phyloP scores from a whole-genome alignment of 1,284 basidiomycete genomes.

The Amanita bisporigera region DNA sequence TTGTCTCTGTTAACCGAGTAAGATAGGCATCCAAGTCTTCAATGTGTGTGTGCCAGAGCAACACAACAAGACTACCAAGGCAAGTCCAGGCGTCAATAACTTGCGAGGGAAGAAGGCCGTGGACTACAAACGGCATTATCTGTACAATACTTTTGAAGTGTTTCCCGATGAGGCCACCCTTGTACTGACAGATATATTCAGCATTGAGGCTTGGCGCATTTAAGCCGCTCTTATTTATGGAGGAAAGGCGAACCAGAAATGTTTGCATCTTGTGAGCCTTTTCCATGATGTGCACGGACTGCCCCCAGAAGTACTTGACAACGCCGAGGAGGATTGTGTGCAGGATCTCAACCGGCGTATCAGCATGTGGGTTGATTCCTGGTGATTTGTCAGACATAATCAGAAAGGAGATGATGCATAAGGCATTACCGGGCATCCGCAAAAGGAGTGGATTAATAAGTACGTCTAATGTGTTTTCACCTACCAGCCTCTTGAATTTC shows the following conservation, averaged over 20 bases:
- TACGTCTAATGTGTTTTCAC: not conserved
- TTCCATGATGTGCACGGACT: not conserved
- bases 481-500: not conserved
- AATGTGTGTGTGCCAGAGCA: conserved; percentile 48
- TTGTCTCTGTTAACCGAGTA: conserved; percentile 31
- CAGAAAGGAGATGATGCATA: not conserved
- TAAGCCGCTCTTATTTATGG: not conserved
- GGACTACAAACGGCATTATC: conserved; percentile 34
- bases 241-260: not conserved
- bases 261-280: not conserved
- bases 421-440: not conserved
- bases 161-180: conserved; percentile 44
- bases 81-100: conserved; percentile 41
- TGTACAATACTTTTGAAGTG: conserved; percentile 48
- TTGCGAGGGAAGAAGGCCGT: conserved; percentile 19
- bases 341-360: conserved; percentile 7
- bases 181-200: conserved; percentile 43
- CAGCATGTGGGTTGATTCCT: conserved; percentile 3
- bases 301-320: conserved; percentile 7
- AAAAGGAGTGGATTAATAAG: not conserved
- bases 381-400: not conserved
- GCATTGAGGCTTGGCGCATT: conserved; percentile 6
- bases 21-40: conserved; percentile 40
- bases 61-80: conserved; percentile 38
- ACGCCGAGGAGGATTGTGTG: conserved; percentile 6